Evolutionary conservation across 169 alveolate species (phyloP), one percentile per base, ranked within the genome.

Genomic region (Plasmodium cynomolgi): DNA sequence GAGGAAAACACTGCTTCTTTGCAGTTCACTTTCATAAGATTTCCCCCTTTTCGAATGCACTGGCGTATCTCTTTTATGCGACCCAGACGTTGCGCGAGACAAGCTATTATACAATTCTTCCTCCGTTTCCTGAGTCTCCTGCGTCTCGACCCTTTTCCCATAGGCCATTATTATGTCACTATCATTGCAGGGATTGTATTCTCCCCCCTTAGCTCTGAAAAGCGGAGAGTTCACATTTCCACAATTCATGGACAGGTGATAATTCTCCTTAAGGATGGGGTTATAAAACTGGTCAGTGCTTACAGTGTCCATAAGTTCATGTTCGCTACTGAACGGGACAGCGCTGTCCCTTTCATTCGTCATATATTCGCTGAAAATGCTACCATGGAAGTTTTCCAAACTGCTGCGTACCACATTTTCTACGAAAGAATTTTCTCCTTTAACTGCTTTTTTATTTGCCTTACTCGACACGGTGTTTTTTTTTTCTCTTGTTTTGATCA

Each of bases 101-200:
- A 82, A 56, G 37, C 71, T 34, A 29, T 82, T 82, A 47, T 23
- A 58, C 13, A 58, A 33, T 13, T 50, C 44, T 82, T 82, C 90
- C 9, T 41, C 20, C 26, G 68, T 58, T 31, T 37, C 68, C 54
- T 56, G 13, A 23, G n/a, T 23, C n/a, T 13, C 62, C 8, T 50
- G 62, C 23, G 62, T 50, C 62, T 50, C 62, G 62, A 8, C 26
- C 23, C 62, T 50, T 50, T 50, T 50, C 9, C 62, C 62, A 50
- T 15, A 50, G 23, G 23, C 2, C 62, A 50, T 17, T 50, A 82
- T 33, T 34, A 82, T 82, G 26, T 82, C 90, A 54, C 54, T 58
- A 29, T 58, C 71, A 23, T 8, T 82, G 41, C 81, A 7, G 37
- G 2, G n/a, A 13, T 26, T 58, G 23, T 50, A 31, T 1, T 80